phyloP scores from a whole-genome alignment of 768 basidiomycete genomes.

The Leccinellum albellum region DNA sequence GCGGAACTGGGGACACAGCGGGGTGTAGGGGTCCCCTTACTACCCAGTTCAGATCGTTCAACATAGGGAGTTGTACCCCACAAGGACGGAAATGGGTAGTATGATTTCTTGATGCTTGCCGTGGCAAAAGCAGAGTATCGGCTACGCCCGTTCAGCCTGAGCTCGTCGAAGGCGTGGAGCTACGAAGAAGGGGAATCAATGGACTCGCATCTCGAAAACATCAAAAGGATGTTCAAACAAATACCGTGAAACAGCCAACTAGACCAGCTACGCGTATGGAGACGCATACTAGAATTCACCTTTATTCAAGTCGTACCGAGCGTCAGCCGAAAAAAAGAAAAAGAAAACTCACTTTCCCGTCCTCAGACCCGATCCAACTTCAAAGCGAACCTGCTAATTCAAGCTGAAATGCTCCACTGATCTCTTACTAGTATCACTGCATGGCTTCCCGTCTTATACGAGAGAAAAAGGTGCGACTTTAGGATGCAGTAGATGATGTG shows the following conservation, averaged over 20 bases:
- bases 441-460: neutral
- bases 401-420: neutral
- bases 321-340: neutral
- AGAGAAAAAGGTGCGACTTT: neutral
- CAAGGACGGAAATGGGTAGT: neutral
- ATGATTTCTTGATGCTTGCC: no score
- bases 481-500: neutral
- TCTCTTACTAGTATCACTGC: neutral
- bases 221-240: no score
- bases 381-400: neutral
- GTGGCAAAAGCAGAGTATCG: neutral
- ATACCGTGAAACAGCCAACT: no score
- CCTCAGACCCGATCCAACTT: no score
- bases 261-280: no score
- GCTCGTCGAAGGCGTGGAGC: no score
- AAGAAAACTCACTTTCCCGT: neutral
- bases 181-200: no score
- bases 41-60: neutral
- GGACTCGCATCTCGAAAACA: no score
- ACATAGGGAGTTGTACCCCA: neutral
- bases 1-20: neutral
- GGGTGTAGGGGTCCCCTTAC: neutral
- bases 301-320: no score
- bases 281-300: no score
- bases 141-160: no score